phyloP scores from a whole-genome alignment of 441 rosid genomes.

The Aleurites moluccanus region DNA sequence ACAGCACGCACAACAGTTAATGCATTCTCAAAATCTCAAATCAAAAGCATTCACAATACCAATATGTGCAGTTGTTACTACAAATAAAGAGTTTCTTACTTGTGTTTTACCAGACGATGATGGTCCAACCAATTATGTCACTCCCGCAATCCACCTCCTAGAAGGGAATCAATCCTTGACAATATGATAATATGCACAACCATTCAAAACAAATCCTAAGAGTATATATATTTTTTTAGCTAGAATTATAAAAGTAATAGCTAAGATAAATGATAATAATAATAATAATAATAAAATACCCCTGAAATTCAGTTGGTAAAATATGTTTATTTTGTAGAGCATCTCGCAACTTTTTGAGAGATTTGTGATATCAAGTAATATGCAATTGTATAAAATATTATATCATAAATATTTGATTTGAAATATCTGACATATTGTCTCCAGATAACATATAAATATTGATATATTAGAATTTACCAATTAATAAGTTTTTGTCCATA shows the following conservation, averaged over 20 bases:
- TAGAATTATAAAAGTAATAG: too few relatives aligned
- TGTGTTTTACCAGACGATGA: constrained; percentile 93
- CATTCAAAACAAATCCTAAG: not conserved
- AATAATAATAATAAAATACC: too few relatives aligned
- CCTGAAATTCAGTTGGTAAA: constrained; percentile 58
- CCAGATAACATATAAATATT: too few relatives aligned
- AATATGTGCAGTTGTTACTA: not conserved
- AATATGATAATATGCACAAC: not conserved
- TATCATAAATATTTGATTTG: too few relatives aligned
- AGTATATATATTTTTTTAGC: not conserved
- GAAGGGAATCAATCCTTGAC: constrained; percentile 65
- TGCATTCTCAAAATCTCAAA: not conserved
- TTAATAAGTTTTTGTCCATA: too few relatives aligned
- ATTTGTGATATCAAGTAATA: too few relatives aligned
- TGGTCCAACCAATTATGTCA: constrained; percentile 79
- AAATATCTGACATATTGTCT: too few relatives aligned
- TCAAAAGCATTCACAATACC: not conserved
- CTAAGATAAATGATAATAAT: too few relatives aligned
- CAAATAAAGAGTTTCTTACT: constrained; percentile 36
- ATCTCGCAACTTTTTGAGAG: constrained; percentile 61
- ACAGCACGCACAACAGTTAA: not conserved
- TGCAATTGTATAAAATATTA: too few relatives aligned
- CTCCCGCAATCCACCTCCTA: constrained; percentile 60
- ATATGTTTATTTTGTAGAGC: constrained; percentile 41
- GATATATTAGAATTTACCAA: too few relatives aligned